Percentiles rank a stretch among this genome's conserved stretches.
Conservation (phyloP, 208 protist species). For the Leptomonas pyrrhocoris region DNA sequence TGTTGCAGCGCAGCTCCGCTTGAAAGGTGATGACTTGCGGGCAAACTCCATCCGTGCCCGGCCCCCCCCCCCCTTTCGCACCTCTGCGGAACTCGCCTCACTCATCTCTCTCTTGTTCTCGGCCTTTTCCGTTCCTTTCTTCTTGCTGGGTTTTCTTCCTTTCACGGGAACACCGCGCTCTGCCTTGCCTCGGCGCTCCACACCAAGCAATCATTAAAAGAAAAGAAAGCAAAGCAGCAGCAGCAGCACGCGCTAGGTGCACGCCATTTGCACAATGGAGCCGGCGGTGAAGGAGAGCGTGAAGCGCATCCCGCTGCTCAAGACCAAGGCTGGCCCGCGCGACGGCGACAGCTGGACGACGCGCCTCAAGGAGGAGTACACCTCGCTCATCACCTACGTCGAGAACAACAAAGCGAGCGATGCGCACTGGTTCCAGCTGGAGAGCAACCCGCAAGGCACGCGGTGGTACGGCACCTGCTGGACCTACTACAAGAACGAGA, state of each 20-base stretch:
- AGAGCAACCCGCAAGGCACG: conserved; percentile 94
- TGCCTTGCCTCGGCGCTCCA: too few relatives aligned
- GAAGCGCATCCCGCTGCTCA: conserved; percentile 95
- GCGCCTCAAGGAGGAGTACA: conserved; percentile 98
- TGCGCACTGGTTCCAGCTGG: conserved; percentile 97
- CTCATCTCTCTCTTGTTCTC: too few relatives aligned
- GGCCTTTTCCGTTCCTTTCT: too few relatives aligned
- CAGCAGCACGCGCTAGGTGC: too few relatives aligned
- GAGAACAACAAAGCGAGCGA: conserved; percentile 96
- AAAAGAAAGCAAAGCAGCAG: not conserved
- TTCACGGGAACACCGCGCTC: too few relatives aligned
- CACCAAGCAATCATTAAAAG: too few relatives aligned
- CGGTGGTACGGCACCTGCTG: conserved; percentile 97
- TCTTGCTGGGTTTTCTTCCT: too few relatives aligned
- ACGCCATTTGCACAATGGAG: conserved; percentile 64
- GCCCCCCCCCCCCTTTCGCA: too few relatives aligned
- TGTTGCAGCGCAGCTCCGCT: too few relatives aligned
- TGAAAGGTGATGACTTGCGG: too few relatives aligned
- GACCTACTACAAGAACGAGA: conserved; percentile 95
- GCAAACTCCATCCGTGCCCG: too few relatives aligned
- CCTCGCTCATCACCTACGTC: conserved; percentile 95
- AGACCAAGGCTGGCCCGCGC: conserved; percentile 93
- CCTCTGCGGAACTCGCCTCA: too few relatives aligned
- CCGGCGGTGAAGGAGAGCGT: conserved; percentile 89
- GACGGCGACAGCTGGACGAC: conserved; percentile 95